These are phyloP conservation scores for Narthecium ossifragum DNA, from an alignment of 106 monocot genomes.

Conservation along the genomic window DNA sequence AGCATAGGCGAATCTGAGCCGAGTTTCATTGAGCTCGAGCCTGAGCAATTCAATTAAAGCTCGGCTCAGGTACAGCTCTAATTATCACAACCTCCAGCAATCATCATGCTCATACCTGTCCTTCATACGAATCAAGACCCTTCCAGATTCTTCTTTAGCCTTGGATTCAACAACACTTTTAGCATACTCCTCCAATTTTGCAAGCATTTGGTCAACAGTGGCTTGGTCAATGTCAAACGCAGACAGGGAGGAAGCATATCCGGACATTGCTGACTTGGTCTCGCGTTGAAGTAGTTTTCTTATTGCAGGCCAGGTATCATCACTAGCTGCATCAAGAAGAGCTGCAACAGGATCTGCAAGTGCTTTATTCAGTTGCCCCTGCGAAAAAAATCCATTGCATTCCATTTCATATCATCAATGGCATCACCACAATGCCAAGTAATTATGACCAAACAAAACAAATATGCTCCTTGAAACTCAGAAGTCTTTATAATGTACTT, in stretches of 20 bases:
- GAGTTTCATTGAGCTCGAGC: no score
- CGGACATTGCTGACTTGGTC: slow-evolving; percentile 48
- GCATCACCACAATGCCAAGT: not conserved
- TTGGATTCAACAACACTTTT: slow-evolving; percentile 84
- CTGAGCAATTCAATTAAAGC: no score
- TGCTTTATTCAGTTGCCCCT: slow-evolving; percentile 61
- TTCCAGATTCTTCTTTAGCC: slow-evolving; percentile 76
- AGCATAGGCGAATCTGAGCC: no score
- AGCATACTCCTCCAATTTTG: slow-evolving; percentile 54
- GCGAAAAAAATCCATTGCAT: slow-evolving; percentile 16
- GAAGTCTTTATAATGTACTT: no score
- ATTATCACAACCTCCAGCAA: no score
- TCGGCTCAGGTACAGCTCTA: no score
- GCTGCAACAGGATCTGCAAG: slow-evolving; percentile 80
- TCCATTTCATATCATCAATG: no score
- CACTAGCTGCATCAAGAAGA: slow-evolving; percentile 73
- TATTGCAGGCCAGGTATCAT: slow-evolving; percentile 83
- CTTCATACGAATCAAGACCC: slow-evolving; percentile 89
- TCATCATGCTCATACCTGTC: no score
- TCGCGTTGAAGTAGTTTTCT: slow-evolving; percentile 74
- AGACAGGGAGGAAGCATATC: slow-evolving; percentile 49
- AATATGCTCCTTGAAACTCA: no score
- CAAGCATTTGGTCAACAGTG: slow-evolving; percentile 56
- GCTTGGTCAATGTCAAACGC: slow-evolving; percentile 66
- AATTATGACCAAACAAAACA: not conserved